phyloP scores from a whole-genome alignment of 257 asterid genomes.

The Haberlea rhodopensis region DNA sequence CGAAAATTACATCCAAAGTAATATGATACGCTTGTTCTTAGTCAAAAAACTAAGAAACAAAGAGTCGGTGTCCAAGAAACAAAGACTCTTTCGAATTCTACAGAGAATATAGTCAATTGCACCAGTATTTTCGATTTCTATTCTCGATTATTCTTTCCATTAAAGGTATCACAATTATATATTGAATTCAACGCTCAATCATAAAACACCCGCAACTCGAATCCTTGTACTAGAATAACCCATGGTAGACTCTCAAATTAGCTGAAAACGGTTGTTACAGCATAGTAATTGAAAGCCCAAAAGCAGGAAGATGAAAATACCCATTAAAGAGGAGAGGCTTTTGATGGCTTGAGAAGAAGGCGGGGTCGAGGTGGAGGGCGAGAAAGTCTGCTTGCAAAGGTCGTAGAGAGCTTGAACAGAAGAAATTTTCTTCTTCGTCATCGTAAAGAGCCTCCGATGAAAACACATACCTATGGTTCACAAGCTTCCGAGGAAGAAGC shows the following conservation, averaged over 20 bases:
- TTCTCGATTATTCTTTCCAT: background rate
- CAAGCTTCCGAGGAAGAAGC: no score
- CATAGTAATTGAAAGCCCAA: background rate
- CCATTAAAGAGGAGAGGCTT: constrained; percentile 61
- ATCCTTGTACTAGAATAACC: constrained; percentile 8
- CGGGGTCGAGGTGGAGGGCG: constrained; percentile 45
- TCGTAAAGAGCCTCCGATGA: constrained; percentile 45
- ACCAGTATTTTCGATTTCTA: background rate
- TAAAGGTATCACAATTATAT: background rate
- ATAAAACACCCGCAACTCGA: constrained; percentile 15
- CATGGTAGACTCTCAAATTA: constrained; percentile 1
- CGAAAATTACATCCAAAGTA: no score
- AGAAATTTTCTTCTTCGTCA: constrained; percentile 49
- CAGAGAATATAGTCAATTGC: background rate
- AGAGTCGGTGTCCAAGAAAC: no score
- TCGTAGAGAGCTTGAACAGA: constrained; percentile 74
- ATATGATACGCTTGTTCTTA: no score
- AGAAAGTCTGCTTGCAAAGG: constrained; percentile 61
- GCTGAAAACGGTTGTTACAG: background rate
- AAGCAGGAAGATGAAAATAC: constrained; percentile 32
- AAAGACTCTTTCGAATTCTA: background rate
- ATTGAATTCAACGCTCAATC: background rate
- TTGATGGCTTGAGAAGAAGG: constrained; percentile 58
- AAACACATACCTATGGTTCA: constrained; percentile 30
- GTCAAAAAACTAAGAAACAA: no score